phyloP scores from a whole-genome alignment of 768 basidiomycete species.

The Rhizopogon salebrosus region DNA sequence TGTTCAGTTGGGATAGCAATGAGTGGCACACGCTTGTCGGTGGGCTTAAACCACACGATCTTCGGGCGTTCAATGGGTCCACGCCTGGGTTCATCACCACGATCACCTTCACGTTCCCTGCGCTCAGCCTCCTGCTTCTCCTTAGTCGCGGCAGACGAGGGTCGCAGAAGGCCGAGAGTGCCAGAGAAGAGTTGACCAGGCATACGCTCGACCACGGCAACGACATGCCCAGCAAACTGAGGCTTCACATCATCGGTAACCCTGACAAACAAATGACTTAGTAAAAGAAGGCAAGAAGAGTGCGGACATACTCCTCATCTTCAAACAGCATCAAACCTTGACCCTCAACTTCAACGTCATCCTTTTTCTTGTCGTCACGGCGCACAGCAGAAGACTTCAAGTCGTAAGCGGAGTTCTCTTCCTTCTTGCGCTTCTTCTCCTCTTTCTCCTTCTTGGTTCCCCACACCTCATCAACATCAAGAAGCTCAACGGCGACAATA shows the following conservation, averaged over 20 bases:
- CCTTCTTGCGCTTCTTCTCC: slow-evolving; percentile 99
- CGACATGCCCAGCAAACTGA: slow-evolving; percentile 97
- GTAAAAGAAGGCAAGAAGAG: neutral
- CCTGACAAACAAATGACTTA: slow-evolving; percentile 33
- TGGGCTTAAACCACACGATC: slow-evolving; percentile 99
- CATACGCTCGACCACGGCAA: slow-evolving; percentile 99
- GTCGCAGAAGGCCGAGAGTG: slow-evolving; percentile 89
- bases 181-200: slow-evolving; percentile 98
- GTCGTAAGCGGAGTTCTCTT: slow-evolving; percentile 96
- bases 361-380: slow-evolving; percentile 99
- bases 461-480: slow-evolving; percentile 98
- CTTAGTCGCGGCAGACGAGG: slow-evolving; percentile 95
- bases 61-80: slow-evolving; percentile 86
- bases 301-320: slow-evolving; percentile 76
- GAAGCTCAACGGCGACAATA: slow-evolving; percentile 94
- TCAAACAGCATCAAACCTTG: slow-evolving; percentile 96
- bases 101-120: slow-evolving; percentile 93
- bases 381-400: slow-evolving; percentile 65
- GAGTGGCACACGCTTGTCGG: slow-evolving; percentile 96
- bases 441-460: slow-evolving; percentile 99
- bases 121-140: slow-evolving; percentile 99
- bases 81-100: slow-evolving; percentile 77
- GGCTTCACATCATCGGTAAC: slow-evolving; percentile 98
- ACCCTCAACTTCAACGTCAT: slow-evolving; percentile 98
- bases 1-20: slow-evolving; percentile 99